Base-by-base conservation (phyloP, 495 filamentous ascomycete genomes). In the Talaromyces wortmannii region DNA sequence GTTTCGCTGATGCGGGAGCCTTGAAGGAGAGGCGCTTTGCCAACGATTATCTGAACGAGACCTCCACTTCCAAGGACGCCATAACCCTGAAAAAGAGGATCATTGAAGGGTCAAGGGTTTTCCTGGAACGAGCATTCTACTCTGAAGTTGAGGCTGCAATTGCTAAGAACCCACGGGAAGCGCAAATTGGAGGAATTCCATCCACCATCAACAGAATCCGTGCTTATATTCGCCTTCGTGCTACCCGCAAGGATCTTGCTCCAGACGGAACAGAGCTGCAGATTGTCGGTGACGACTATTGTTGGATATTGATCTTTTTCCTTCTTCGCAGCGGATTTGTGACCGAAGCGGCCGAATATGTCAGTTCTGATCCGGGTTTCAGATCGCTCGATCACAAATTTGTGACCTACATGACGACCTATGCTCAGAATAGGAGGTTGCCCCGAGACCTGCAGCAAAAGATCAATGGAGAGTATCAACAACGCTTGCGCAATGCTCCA, bases 251-350 rank as follows among this genome's bases (percentile, higher is more conserved):
- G 71, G 88, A 92, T 59, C 82, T 97, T 29, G 86, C 82, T 2
- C 81, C 83, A 1, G 91, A 96, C 63, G 83, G 82, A 56, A 77
- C 79, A 8, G 81, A 87, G 55, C 69, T 95, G 42, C 89, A 92
- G 63, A 76, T 79, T 59, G 78, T 89, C 36, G 81, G 83, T n/a
- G 60, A 69, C 23, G 90, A 96, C 62, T 92, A 87, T 63, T 87
- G 91, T 58, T 99, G 95, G 95, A 90, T 90, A 46, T 73, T 96
- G 12, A 82, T 97, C 15, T 99, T 94, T 71, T 97, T 86, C 70
- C 82, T 97, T n/a, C 73, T 99, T 16, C 82, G 94, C 10, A 84
- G 86, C 57, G 94, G 94, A 18, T 86, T 92, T 63, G 75, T 92
- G 33, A 79, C 77, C 18, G 92, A 96, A 67, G 91, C 92, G 12